Evolutionary conservation across 345 rosid genomes (phyloP).

Genomic region (Gossypium herbaceum): DNA sequence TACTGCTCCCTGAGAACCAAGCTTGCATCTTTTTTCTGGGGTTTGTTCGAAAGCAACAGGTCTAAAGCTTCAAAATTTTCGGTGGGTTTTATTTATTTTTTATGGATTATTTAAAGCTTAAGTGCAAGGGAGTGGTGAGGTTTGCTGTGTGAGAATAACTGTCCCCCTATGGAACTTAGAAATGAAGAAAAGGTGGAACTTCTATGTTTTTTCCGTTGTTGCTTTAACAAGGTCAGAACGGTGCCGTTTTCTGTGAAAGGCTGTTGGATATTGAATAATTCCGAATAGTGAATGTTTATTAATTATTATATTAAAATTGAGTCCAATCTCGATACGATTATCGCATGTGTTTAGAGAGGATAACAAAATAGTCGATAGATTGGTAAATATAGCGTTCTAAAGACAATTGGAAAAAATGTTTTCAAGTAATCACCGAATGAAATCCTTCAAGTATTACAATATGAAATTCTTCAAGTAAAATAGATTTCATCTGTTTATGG

Average conservation of each 20-base stretch:
- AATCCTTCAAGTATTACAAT: too few relatives aligned
- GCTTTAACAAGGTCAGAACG: neutral
- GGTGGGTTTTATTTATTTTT: neutral
- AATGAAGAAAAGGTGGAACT: slow-evolving; percentile 2
- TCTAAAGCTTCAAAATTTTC: neutral
- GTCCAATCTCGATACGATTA: too few relatives aligned
- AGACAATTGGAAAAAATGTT: too few relatives aligned
- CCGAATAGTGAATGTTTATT: too few relatives aligned
- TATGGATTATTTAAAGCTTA: neutral
- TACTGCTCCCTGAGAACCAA: slow-evolving; percentile 51
- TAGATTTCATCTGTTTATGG: too few relatives aligned
- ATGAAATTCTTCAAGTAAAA: too few relatives aligned
- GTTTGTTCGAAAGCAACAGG: neutral
- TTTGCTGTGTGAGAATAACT: neutral
- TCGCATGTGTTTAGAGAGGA: too few relatives aligned
- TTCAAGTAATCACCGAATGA: accelerated
- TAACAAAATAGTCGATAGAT: too few relatives aligned
- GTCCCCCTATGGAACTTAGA: neutral
- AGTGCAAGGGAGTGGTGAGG: neutral
- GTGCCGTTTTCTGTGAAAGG: neutral
- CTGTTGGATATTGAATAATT: neutral
- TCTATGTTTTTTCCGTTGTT: neutral
- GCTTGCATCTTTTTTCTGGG: slow-evolving; percentile 32
- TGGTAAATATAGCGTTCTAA: too few relatives aligned
- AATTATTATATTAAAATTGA: too few relatives aligned